Conservation (phyloP, 2,329 filamentous ascomycete genomes). For the Aureobasidium mangrovei region DNA sequence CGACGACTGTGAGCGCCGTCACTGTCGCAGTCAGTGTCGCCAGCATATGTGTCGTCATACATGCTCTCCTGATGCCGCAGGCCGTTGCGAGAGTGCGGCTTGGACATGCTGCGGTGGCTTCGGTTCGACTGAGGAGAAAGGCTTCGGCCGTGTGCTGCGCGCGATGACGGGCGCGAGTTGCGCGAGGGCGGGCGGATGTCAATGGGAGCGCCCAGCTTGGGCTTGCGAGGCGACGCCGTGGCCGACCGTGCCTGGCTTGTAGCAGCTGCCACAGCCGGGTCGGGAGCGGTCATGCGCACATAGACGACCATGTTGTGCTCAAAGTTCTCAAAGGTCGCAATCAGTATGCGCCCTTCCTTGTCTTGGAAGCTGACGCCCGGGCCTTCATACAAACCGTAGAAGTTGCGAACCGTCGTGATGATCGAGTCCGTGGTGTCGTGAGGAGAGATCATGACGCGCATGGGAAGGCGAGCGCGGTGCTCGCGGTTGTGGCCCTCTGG, state of each 20-base stretch:
- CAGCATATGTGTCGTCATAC: constrained; percentile 44
- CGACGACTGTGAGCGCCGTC: constrained; percentile 72
- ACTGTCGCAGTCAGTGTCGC: constrained; percentile 80
- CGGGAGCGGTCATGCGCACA: constrained; percentile 49
- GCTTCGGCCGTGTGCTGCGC: constrained; percentile 67
- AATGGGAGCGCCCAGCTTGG: constrained; percentile 54
- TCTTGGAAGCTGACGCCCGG: constrained; percentile 92
- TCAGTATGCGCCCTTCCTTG: constrained; percentile 77
- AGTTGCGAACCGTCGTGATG: constrained; percentile 97
- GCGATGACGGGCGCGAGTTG: constrained; percentile 60
- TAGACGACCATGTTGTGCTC: constrained; percentile 86
- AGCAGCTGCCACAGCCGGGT: constrained; percentile 36
- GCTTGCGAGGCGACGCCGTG: constrained; percentile 40
- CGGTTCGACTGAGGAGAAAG: constrained; percentile 60
- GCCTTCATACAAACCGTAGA: constrained; percentile 86
- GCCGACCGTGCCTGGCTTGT: constrained; percentile 1
- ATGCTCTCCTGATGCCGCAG: constrained; percentile 29
- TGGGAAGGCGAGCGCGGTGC: constrained; percentile 66
- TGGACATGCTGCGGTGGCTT: constrained; percentile 68
- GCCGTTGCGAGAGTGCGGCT: constrained; percentile 46
- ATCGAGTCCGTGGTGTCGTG: constrained; percentile 97
- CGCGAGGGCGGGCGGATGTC: constrained; percentile 53
- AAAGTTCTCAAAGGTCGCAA: constrained; percentile 95
- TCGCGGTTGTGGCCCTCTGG: constrained; percentile 54
- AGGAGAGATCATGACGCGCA: constrained; percentile 83